Percentiles rank a stretch among this genome's conserved stretches.
These are phyloP conservation scores for Phytophthora cactorum DNA, from an alignment of 352 stramenopile genomes.

Conservation along the genomic window DNA sequence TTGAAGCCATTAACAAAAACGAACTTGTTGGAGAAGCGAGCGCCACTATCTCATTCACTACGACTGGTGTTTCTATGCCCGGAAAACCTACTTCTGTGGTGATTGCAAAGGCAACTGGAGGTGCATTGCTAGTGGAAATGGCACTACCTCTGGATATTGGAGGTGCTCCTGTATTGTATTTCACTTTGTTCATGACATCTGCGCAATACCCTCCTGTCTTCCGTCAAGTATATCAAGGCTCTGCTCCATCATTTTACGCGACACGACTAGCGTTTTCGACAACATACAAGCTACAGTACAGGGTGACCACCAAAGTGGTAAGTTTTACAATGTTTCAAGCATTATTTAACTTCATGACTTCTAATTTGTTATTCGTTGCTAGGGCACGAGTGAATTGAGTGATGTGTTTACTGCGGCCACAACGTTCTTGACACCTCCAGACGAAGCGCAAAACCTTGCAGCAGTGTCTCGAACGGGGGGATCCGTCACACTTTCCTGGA, in stretches of 20 bases:
- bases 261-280: constrained; percentile 47
- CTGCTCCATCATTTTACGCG: constrained; percentile 28
- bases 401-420: constrained; percentile 40
- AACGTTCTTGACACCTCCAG: constrained; percentile 50
- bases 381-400: constrained; percentile 62
- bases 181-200: constrained; percentile 40
- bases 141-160: constrained; percentile 43
- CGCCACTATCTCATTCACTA: constrained; percentile 28
- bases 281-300: constrained; percentile 55
- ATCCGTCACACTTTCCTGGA: constrained; percentile 49
- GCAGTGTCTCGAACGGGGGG: constrained; percentile 43
- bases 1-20: constrained; percentile 45
- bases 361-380: neutral
- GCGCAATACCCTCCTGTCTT: constrained; percentile 47
- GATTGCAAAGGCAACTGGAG: constrained; percentile 42
- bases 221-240: constrained; percentile 48
- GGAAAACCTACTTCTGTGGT: constrained; percentile 39
- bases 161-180: constrained; percentile 36
- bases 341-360: neutral
- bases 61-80: constrained; percentile 39
- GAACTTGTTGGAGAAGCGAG: constrained; percentile 35
- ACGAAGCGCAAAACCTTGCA: constrained; percentile 38
- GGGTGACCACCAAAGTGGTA: constrained; percentile 45
- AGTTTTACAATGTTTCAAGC: constrained; percentile 7
- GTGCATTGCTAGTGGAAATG: constrained; percentile 49